Evolutionary conservation across 1,139 yeast genomes (phyloP), one percentile per base, ranked within the genome.

Genomic region (Magnusiomyces fungicola): DNA sequence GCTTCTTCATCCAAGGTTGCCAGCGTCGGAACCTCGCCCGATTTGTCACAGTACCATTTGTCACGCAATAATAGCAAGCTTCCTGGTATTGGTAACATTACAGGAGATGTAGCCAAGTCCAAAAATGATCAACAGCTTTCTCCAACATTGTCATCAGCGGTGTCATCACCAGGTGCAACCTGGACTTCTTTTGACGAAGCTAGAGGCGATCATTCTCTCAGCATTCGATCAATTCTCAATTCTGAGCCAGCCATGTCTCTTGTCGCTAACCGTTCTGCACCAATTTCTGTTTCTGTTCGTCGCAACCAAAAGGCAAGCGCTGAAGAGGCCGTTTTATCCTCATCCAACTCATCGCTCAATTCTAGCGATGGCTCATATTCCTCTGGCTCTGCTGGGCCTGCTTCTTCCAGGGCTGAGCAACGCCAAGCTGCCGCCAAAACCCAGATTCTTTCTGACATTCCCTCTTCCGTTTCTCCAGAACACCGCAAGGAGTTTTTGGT

Each of bases 161-260:
- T 34, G 4, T 25, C 43, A 25, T 25, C 43, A 3, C 32, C 43
- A 7, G n/a, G 16, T 5, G n/a, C 24, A 5, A 21, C 16, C 37
- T 9, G 19, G 27, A 38, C 3, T 25, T 21, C 29, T 6, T 16
- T 10, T 9, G 32, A 27, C 9, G 32, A 18, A 3, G n/a, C n/a
- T n/a, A n/a, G n/a, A n/a, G 29, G 42, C 12, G 45, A 45, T 24
- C 50, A 50, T 30, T 36, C 46, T 9, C 21, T 51, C 10, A 52
- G 51, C 43, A 52, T 52, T 40, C 49, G 52, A 2, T 46, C 49
- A 12, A 52, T 49, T 33, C 36, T 49, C 16, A 49, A 49, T 38
- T 42, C 43, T 3, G 50, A 47, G 30, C 50, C 49, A 7, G 23
- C 24, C 21, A 16, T 5, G 18, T 21, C 44, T 3, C 22, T 30